phyloP scores from a whole-genome alignment of 2,329 filamentous ascomycete genomes.

The Cordyceps cateniannulata region DNA sequence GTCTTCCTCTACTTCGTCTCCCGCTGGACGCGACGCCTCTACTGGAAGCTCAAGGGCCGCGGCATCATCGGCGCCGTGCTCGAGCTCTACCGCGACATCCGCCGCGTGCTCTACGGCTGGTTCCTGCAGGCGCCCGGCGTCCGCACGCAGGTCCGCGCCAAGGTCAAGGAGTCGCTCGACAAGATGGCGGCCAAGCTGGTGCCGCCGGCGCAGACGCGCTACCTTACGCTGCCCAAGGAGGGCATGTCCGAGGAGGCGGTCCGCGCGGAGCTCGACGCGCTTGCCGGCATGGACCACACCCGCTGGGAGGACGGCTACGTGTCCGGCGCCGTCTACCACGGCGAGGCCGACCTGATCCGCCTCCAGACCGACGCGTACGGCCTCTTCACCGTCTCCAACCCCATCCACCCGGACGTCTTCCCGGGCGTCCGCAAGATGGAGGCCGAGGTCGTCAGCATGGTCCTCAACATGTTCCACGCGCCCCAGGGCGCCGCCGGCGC shows the following conservation, averaged over 20 bases:
- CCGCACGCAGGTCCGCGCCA: slow-evolving; percentile 74
- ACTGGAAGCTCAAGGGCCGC: slow-evolving; percentile 82
- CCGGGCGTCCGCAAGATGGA: slow-evolving; percentile 99
- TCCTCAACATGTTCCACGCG: slow-evolving; percentile 80
- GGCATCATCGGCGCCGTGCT: slow-evolving; percentile 73
- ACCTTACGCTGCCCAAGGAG: slow-evolving; percentile 72
- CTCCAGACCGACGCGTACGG: slow-evolving; percentile 91
- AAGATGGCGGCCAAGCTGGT: slow-evolving; percentile 83
- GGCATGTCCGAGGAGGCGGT: slow-evolving; percentile 78
- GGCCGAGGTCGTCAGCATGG: slow-evolving; percentile 95
- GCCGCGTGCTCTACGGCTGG: slow-evolving; percentile 71
- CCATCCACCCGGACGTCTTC: slow-evolving; percentile 97
- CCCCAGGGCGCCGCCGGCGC: slow-evolving; percentile 81
- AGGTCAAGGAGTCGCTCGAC: slow-evolving; percentile 71
- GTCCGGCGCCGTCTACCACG: slow-evolving; percentile 93
- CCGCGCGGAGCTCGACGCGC: slow-evolving; percentile 67
- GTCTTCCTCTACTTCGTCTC: slow-evolving; percentile 85
- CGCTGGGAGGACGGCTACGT: slow-evolving; percentile 95
- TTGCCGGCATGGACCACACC: slow-evolving; percentile 86
- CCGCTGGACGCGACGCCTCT: slow-evolving; percentile 71
- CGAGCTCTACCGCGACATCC: slow-evolving; percentile 65
- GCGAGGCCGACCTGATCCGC: slow-evolving; percentile 71
- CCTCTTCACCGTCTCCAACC: slow-evolving; percentile 91
- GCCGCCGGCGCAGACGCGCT: slow-evolving; percentile 62
- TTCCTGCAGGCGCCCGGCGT: slow-evolving; percentile 86